Percentiles rank a stretch among this genome's conserved stretches.
Conservation (phyloP, 768 basidiomycete species). For the Suillus bovinus region DNA sequence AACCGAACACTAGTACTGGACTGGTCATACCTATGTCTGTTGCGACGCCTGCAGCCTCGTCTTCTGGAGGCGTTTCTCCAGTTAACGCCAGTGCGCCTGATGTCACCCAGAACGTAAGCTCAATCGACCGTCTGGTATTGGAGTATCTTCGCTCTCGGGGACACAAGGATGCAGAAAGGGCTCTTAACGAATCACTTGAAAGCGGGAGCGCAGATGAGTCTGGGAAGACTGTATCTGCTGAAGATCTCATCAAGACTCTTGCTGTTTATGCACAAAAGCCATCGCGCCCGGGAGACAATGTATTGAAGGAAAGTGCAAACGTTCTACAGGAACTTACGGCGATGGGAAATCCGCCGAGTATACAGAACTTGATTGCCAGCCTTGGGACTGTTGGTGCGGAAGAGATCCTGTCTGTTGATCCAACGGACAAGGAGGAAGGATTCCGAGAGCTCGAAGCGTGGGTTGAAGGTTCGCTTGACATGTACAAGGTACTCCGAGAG, state of each 20-base stretch:
- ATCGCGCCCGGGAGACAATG: conserved; percentile 66
- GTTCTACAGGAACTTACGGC: conserved; percentile 69
- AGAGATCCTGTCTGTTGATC: conserved; percentile 78
- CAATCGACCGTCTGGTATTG: conserved; percentile 42
- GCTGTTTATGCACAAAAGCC: conserved; percentile 73
- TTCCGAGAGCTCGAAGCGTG: conserved; percentile 84
- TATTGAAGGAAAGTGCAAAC: conserved; percentile 62
- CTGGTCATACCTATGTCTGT: conserved; percentile 27
- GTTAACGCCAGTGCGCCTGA: conserved; percentile 30
- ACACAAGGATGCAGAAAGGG: conserved; percentile 45
- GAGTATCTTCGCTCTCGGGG: conserved; percentile 51
- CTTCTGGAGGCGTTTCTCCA: conserved; percentile 34
- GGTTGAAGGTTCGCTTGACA: conserved; percentile 89
- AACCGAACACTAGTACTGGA: neutral
- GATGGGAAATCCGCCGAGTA: conserved; percentile 69
- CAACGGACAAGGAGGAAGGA: conserved; percentile 83
- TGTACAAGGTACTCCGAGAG: conserved; percentile 70
- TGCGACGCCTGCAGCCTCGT: conserved; percentile 35
- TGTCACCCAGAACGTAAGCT: conserved; percentile 16
- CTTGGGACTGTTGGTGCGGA: conserved; percentile 81
- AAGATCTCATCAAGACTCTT: conserved; percentile 54
- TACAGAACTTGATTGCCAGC: conserved; percentile 75
- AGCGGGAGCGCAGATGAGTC: conserved; percentile 33
- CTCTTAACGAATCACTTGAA: conserved; percentile 42
- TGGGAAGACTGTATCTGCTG: conserved; percentile 44